These are phyloP conservation scores for Boletus bicolor DNA, from an alignment of 768 basidiomycete species.

Conservation along the genomic window DNA sequence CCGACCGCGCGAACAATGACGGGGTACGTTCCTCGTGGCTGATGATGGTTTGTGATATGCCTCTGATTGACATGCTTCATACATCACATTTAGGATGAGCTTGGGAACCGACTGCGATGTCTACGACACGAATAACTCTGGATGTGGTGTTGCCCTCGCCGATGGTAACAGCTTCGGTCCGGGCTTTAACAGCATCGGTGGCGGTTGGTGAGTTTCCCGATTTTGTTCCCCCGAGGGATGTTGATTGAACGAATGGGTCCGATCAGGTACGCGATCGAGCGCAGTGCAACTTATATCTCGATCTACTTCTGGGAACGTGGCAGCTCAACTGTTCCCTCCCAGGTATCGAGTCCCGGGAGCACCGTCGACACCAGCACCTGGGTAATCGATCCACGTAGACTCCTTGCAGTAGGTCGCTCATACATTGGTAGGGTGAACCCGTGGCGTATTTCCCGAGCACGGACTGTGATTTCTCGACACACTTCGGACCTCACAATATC, in stretches of 20 bases:
- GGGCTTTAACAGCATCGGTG: slow-evolving; percentile 31
- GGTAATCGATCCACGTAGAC: slow-evolving; percentile 7
- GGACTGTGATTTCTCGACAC: slow-evolving; percentile 51
- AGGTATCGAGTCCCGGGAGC: slow-evolving; percentile 24
- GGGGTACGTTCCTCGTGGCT: slow-evolving; percentile 22
- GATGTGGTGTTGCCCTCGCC: slow-evolving; percentile 29
- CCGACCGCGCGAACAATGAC: slow-evolving; percentile 23
- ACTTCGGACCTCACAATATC: slow-evolving; percentile 56
- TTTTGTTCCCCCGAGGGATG: not conserved
- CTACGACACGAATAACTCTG: slow-evolving; percentile 21
- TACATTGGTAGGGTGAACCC: slow-evolving; percentile 48
- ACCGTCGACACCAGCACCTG: slow-evolving; percentile 17
- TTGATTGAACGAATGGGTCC: not conserved
- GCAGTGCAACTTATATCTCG: slow-evolving; percentile 30
- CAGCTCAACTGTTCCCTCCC: slow-evolving; percentile 28
- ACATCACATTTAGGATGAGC: slow-evolving; percentile 5
- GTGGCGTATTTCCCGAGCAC: slow-evolving; percentile 59
- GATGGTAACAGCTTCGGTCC: slow-evolving; percentile 30
- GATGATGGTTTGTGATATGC: not conserved
- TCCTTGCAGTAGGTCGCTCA: not conserved
- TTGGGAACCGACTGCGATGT: slow-evolving; percentile 24
- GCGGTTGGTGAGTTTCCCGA: slow-evolving; percentile 26
- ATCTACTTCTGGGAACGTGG: slow-evolving; percentile 39
- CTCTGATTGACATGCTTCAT: not conserved
- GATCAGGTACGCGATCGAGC: slow-evolving; percentile 34